Evolutionary conservation across 73 alveolate species (phyloP).

Genomic region (Paramecium pentaurelia): DNA sequence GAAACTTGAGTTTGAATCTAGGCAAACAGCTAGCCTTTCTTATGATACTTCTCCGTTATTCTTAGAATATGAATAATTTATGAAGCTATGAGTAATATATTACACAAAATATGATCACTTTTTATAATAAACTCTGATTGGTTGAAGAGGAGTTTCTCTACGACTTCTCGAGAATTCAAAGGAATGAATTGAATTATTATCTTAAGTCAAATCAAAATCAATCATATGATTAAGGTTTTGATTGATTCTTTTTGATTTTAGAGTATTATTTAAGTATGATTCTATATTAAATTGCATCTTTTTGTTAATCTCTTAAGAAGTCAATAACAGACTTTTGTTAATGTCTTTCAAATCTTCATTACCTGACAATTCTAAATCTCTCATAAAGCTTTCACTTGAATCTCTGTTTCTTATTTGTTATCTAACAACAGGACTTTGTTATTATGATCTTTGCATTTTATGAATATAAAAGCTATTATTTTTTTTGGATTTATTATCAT

Average conservation of each 20-base stretch:
- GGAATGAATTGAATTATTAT: background rate
- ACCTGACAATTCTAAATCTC: constrained; percentile 3
- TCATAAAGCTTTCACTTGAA: constrained; percentile 4
- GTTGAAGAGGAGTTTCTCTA: background rate
- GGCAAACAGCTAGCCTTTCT: background rate
- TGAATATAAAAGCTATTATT: background rate
- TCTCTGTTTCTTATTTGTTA: background rate
- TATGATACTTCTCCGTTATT: background rate
- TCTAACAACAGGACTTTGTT: background rate
- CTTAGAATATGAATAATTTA: background rate
- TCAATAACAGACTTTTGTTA: background rate
- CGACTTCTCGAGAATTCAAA: background rate
- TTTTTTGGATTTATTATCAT: background rate
- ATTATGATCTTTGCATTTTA: background rate
- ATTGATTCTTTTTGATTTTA: background rate
- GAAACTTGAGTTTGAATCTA: background rate
- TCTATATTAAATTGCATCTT: background rate
- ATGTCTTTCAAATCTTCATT: constrained; percentile 30
- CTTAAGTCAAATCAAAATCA: constrained; percentile 19
- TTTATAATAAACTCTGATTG: background rate
- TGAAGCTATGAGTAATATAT: constrained; percentile 14
- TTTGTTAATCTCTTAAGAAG: background rate
- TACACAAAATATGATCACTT: background rate
- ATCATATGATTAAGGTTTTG: background rate
- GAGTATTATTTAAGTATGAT: background rate